phyloP scores from a whole-genome alignment of 2,329 filamentous ascomycete species.

The Penicillium expansum region DNA sequence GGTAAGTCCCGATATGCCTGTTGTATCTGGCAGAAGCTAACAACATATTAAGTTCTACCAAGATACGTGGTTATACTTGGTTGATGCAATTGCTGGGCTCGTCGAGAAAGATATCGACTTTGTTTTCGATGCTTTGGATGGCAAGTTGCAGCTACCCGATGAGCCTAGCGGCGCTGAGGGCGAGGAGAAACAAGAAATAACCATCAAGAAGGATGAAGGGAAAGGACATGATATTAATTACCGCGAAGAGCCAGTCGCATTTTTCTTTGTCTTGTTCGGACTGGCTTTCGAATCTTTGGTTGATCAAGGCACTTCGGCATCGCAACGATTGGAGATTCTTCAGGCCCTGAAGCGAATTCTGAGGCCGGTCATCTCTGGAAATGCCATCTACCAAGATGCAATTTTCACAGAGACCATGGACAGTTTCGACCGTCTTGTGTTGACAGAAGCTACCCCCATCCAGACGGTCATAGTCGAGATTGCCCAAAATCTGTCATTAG shows the following conservation, averaged over 20 bases:
- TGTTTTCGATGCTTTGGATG: constrained; percentile 93
- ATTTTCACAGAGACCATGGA: constrained; percentile 98
- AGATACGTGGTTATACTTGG: constrained; percentile 92
- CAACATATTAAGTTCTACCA: constrained; percentile 70
- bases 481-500: constrained; percentile 81
- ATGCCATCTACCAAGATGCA: constrained; percentile 92
- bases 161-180: constrained; percentile 18
- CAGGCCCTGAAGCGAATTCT: constrained; percentile 92
- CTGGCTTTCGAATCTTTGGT: constrained; percentile 94
- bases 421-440: constrained; percentile 81
- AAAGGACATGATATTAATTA: constrained; percentile 89
- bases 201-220: constrained; percentile 34
- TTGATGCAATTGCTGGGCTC: constrained; percentile 93
- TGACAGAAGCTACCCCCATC: constrained; percentile 85
- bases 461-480: constrained; percentile 94
- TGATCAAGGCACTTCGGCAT: constrained; percentile 68
- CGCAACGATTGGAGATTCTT: constrained; percentile 84
- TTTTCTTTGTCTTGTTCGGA: constrained; percentile 97
- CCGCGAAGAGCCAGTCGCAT: constrained; percentile 93
- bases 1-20: constrained; percentile 33
- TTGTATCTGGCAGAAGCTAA: background rate
- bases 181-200: constrained; percentile 25
- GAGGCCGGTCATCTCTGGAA: constrained; percentile 88
- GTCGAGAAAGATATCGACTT: constrained; percentile 98
- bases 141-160: constrained; percentile 57